These are phyloP conservation scores for Syzygium grande DNA, from an alignment of 345 rosid genomes.

Conservation along the genomic window DNA sequence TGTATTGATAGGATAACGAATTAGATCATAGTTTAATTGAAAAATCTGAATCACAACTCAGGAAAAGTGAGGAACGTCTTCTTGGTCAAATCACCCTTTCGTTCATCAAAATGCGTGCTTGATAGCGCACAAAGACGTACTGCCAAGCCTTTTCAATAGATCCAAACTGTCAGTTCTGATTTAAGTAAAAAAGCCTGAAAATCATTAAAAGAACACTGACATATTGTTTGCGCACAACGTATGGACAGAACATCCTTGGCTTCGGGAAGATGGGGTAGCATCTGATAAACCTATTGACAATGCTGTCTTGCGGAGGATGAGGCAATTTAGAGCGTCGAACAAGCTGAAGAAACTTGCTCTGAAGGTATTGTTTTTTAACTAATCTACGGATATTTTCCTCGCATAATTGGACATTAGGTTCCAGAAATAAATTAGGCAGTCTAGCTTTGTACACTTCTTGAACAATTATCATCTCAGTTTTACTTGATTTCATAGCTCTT, in stretches of 20 bases:
- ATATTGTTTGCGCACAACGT: neutral
- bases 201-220: neutral
- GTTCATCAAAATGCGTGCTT: neutral
- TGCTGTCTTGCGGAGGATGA: slow-evolving; percentile 78
- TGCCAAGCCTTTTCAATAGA: neutral
- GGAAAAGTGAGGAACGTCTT: neutral
- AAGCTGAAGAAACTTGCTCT: slow-evolving; percentile 86
- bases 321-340: slow-evolving; percentile 86
- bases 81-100: neutral
- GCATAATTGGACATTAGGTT: neutral
- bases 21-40: neutral
- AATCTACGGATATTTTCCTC: neutral
- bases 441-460: neutral
- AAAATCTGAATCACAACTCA: neutral
- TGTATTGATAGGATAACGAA: neutral
- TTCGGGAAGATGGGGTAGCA: slow-evolving; percentile 41
- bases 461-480: neutral
- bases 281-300: slow-evolving; percentile 73
- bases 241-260: slow-evolving; percentile 80
- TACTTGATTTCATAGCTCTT: neutral
- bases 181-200: neutral
- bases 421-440: neutral
- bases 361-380: slow-evolving; percentile 36
- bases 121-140: neutral
- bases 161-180: neutral